Base-by-base conservation (phyloP, 345 rosid species). In the Psidium friedrichsthalianum region DNA sequence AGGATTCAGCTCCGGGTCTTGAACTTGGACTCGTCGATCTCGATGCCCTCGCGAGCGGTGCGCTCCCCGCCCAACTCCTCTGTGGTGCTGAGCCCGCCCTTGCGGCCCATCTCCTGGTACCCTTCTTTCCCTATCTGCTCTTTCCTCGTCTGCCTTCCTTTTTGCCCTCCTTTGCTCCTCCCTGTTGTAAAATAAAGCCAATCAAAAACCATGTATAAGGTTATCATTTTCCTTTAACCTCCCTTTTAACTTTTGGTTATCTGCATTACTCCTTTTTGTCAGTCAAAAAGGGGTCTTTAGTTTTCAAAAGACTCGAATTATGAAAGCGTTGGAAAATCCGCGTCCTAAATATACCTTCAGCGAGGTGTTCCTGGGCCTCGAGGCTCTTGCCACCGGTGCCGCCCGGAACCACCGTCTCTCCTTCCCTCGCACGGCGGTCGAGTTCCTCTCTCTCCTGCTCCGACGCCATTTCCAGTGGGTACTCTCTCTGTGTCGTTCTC, bases 371-470 rank as follows among this genome's bases (percentile, higher is more conserved):
- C 87, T 93, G 98, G 83, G 99, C 98, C 90, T 93, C 96, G 0
- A 94, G 96, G 93, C 97, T 96, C 86, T 92, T 96, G 83, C 99
- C 96, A 0, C 98, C 96, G 1, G 98, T 95, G 51, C 98, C 99
- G 7, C 98, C 96, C 6, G 95, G 98, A 21, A 95, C 89, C 1
- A 96, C 96, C 0, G 95, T 93, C 90, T 96, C 96, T 22, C 99
- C 98, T 74, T 88, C 91, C 92, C 88, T 91, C 2, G 98, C 98
- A 87, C 89, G 92, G 84, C 91, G 92, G 89, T 96, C 96, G 1
- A 96, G 93, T 51, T 93, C 93, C 53, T 83, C 90, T 85, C 92
- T 88, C 55, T 94, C 91, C 52, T 11, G 13, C 14, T 51, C 52
- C 51, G 11, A 49, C 51, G 51, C 51, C 96, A 93, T 93, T 29